phyloP scores from a whole-genome alignment of 139 green algal genomes.

The Dunaliella primolecta region DNA sequence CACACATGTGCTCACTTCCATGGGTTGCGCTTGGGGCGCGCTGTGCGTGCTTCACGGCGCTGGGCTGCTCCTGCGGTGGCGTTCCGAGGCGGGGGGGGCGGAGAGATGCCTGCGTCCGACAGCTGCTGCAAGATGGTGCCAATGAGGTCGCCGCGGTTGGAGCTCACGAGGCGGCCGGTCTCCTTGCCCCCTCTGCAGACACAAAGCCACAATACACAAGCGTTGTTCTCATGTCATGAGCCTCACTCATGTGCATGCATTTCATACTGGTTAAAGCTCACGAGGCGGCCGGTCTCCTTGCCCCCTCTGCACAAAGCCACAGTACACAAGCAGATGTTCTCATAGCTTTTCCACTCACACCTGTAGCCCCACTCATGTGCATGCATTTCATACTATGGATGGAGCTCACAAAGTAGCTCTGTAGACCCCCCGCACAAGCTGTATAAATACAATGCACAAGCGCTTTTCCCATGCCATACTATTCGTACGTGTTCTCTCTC shows the following conservation, averaged over 20 bases:
- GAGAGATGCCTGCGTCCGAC: conserved; percentile 13
- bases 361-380: background rate
- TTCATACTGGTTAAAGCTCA: conserved; percentile 50
- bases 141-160: conserved; percentile 73
- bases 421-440: too few relatives aligned
- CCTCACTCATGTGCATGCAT: background rate
- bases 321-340: background rate
- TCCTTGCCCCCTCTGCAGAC: conserved; percentile 55
- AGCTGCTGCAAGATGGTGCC: conserved; percentile 39
- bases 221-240: background rate
- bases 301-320: conserved; percentile 45
- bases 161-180: conserved; percentile 69
- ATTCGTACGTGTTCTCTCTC: too few relatives aligned
- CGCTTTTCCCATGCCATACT: too few relatives aligned
- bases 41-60: background rate
- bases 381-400: conserved; percentile 18
- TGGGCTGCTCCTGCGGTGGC: background rate
- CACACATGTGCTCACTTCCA: background rate
- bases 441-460: too few relatives aligned
- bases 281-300: conserved; percentile 62
- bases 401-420: conserved; percentile 68
- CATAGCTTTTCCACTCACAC: background rate
- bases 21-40: background rate
- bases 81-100: conserved; percentile 20
- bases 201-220: conserved; percentile 30